Conservation (phyloP, 2,329 filamentous ascomycete species). For the Colletotrichum sp. region DNA sequence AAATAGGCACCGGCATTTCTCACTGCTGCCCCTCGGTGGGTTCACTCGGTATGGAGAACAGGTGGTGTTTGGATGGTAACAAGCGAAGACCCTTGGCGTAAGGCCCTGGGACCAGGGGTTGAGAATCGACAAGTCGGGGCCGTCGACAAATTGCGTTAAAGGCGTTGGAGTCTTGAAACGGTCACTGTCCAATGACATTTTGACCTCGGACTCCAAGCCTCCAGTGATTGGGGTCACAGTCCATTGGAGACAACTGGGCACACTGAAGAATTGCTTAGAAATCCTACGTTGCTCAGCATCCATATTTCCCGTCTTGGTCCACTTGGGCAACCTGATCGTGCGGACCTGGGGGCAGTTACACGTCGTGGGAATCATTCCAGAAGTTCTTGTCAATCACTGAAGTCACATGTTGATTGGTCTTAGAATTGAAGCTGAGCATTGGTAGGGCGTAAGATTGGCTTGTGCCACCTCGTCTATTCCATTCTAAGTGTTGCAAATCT, state of each 20-base stretch:
- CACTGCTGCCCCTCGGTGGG: not conserved
- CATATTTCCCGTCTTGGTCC: not conserved
- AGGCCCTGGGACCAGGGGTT: not conserved
- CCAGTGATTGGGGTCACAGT: constrained; percentile 3
- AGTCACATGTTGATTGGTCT: not conserved
- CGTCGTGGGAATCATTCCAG: not conserved
- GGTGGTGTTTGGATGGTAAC: not conserved
- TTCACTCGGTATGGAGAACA: not conserved
- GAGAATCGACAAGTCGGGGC: not conserved
- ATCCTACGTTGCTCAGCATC: not conserved
- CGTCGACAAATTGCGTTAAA: not conserved
- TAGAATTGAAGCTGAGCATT: fast-evolving
- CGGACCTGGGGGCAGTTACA: not conserved
- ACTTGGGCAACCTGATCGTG: not conserved
- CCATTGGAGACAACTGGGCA: not conserved
- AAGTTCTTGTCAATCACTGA: not conserved
- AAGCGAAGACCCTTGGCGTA: not conserved
- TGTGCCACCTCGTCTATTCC: not conserved
- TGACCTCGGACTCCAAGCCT: not conserved
- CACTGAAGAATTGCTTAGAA: constrained; percentile 5
- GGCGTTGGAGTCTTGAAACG: not conserved
- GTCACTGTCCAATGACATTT: not conserved
- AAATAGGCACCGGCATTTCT: not conserved
- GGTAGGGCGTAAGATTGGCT: not conserved
- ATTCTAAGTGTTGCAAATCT: not conserved